Base-by-base conservation (phyloP, 2,329 filamentous ascomycete genomes). In the Annulohypoxylon truncatum region DNA sequence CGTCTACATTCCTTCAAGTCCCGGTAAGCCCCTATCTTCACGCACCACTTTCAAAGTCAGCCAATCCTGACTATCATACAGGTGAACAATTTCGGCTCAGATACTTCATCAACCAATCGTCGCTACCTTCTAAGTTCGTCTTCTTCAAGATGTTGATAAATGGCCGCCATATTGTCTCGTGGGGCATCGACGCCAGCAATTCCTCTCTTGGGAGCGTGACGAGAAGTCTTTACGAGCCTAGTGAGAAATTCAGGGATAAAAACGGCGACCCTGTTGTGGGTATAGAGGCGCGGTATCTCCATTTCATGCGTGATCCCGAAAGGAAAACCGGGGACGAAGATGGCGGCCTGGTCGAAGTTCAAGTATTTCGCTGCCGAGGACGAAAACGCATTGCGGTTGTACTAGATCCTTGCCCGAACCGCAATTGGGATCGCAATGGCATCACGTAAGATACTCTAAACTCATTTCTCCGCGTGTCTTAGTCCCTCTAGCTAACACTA, bases 121-220 rank as follows among this genome's bases (percentile, higher is more conserved):
- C 77, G 0, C 69, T 72, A 2, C 78, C 73, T 15, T 75, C 79
- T 38, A 76, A 73, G 55, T 83, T 81, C 66, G 73, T 87, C 8
- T 86, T 84, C 75, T 88, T 88, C 76, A 87, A 85, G 70, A 75
- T 88, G 55, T 79, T 79, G 59, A 81, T 88, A 72, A 88, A 89
- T 66, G 85, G 85, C 13, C 80, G 82, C 13, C 79, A 81, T 15
- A 77, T 84, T n/a, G 79, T 82, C 2, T 83, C 82, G 2, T 89
- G 85, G 82, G 86, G 86, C 1, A 78, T 83, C 18, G 79, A 85
- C 59, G 74, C 82, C 13, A 71, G 71, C 12, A 70, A 66, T 2
- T 75, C 74, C 50, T 70, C 72, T 1, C 71, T 72, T 5, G 82
- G 84, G 6, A 79, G 78, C 38, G 79, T 84, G 40, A 80, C 79